Percentiles rank a stretch among this genome's conserved stretches.
Conservation (phyloP, 2,329 filamentous ascomycete genomes). For the Penicillium capsulatum region DNA sequence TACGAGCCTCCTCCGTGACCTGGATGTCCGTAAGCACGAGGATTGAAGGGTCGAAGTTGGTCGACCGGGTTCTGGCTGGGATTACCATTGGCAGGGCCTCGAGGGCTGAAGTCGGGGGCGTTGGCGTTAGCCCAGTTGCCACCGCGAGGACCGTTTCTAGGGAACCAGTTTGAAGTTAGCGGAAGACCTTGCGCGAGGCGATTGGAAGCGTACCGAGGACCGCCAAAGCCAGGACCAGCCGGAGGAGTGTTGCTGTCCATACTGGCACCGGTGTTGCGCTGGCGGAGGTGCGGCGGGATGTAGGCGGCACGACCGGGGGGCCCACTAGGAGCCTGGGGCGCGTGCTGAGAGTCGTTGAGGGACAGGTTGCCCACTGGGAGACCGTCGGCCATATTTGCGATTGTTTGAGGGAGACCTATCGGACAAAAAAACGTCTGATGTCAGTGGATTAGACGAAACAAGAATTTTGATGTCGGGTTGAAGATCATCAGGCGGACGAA, state of each 20-base stretch:
- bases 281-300: constrained; percentile 62
- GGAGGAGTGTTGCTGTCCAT: constrained; percentile 39
- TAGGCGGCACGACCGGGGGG: constrained; percentile 57
- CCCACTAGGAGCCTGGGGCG: constrained; percentile 42
- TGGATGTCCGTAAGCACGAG: constrained; percentile 59
- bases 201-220: constrained; percentile 33
- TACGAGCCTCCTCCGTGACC: constrained; percentile 39
- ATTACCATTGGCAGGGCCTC: constrained; percentile 39
- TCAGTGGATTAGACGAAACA: no score
- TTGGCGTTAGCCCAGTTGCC: constrained; percentile 55
- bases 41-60: constrained; percentile 51
- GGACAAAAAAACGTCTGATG: background rate
- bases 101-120: constrained; percentile 55
- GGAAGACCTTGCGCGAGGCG: constrained; percentile 5
- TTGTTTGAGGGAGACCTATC: constrained; percentile 14
- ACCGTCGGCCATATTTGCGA: constrained; percentile 39
- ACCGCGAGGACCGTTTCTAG: constrained; percentile 32
- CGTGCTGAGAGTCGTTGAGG: constrained; percentile 61
- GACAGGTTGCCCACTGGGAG: constrained; percentile 40
- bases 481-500: background rate
- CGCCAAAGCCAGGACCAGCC: constrained; percentile 31
- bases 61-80: constrained; percentile 35
- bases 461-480: no score
- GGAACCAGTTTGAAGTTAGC: constrained; percentile 15
- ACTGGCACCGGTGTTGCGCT: constrained; percentile 34